Base-by-base conservation (phyloP, 306 rosid species). In the Cicer pinnatifidum region DNA sequence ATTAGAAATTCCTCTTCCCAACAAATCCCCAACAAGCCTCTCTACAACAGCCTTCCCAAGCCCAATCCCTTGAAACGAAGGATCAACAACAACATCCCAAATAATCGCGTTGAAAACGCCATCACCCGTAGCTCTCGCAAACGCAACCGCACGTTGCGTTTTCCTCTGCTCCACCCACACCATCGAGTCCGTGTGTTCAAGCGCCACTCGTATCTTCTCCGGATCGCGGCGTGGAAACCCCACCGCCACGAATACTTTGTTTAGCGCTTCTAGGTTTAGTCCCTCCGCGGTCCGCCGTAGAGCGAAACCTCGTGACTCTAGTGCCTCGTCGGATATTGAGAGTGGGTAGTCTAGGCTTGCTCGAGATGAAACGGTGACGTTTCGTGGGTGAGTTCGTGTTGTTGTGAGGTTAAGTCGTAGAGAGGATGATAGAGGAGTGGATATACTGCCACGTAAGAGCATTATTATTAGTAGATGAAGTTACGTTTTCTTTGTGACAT, bases 1-100 rank as follows among this genome's bases (percentile, higher is more conserved):
- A 48, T 91, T 91, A 12, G 48, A 41, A 33, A 94, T 91, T 35
- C 96, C 98, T 10, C 76, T 91, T 0, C 8, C 41, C 0, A 80
- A 51, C 0, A 91, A 80, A 47, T 82, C 92, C 45, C 72, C 72
- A 0, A 93, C 62, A 1, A 91, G 45, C 73, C 96, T 75, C 97
- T 93, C 96, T 81, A 93, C 84, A n/a, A 91, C 88, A 0, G 92
- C 96, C 57, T 88, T 89, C 9, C 98, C 98, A 7, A 89, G 61
- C 1, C 98, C 97, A 15, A 91, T 70, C 63, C 98, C 98, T 71
- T 93, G 98, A 35, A 86, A 91, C 19, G 97, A 91, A 0, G 98
- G 98, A 35, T 91, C 96, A 51, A 93, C 97, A 54, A 91, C 97
- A 39, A 93, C 97, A 78, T 91, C 97, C 94, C 97, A 91, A 19